phyloP scores from a whole-genome alignment of 1,139 yeast species.

The Sugiyamaella neomexicana region DNA sequence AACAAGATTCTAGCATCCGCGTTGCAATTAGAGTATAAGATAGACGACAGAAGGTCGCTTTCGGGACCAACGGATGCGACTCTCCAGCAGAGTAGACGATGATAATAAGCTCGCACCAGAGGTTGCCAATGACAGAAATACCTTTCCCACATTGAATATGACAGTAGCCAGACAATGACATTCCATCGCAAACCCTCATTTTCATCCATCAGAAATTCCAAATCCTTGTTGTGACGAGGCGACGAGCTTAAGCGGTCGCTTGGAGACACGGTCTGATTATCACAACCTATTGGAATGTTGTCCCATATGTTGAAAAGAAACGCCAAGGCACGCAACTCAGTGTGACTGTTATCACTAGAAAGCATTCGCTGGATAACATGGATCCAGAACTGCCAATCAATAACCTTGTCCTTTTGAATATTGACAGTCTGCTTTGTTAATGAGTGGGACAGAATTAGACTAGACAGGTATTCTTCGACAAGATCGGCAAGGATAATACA shows the following conservation, averaged over 20 bases:
- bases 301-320: constrained; percentile 76
- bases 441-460: constrained; percentile 34
- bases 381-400: constrained; percentile 81
- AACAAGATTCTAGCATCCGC: constrained; percentile 35
- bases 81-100: constrained; percentile 69
- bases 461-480: constrained; percentile 44
- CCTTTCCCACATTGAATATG: constrained; percentile 50
- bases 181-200: constrained; percentile 27
- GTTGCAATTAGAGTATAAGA: constrained; percentile 36
- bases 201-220: constrained; percentile 25
- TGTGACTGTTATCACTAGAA: constrained; percentile 60
- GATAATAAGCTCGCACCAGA: constrained; percentile 65
- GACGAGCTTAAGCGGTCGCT: background rate
- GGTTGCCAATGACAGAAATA: constrained; percentile 82
- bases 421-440: constrained; percentile 31
- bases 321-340: constrained; percentile 62
- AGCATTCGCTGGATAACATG: constrained; percentile 60
- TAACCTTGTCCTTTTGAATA: constrained; percentile 33
- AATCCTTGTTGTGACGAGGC: constrained; percentile 17
- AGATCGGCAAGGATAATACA: constrained; percentile 53
- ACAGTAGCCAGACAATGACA: constrained; percentile 56
- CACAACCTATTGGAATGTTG: constrained; percentile 51
- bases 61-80: constrained; percentile 46
- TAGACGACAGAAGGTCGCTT: constrained; percentile 34
- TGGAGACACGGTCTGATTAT: background rate